A percentile compares a stretch with the other conserved stretches of the same genome.
phyloP scores from a whole-genome alignment of 2,329 filamentous ascomycete species.

The Ophiocordyceps australis region DNA sequence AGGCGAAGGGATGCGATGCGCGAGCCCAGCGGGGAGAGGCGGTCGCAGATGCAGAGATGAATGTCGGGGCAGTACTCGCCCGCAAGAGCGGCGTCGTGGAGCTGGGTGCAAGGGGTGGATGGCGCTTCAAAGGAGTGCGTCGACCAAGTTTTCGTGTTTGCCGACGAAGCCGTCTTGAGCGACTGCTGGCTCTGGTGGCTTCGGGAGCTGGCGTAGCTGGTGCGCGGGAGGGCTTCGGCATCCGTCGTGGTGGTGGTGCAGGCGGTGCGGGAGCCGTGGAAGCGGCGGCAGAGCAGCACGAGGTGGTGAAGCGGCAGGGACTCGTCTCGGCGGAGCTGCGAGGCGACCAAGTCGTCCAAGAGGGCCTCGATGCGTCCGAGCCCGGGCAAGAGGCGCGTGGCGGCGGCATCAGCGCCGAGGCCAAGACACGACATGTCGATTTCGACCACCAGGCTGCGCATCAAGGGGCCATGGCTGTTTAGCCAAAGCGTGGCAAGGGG shows the following conservation, averaged over 20 bases:
- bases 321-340: slow-evolving; percentile 6
- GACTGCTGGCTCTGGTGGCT: not conserved
- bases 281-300: slow-evolving; percentile 16
- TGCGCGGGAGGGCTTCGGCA: too few species aligned
- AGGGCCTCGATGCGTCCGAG: slow-evolving; percentile 8
- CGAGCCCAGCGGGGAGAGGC: slow-evolving; percentile 10
- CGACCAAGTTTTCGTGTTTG: not conserved
- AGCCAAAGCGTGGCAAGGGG: slow-evolving; percentile 17
- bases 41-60: slow-evolving; percentile 12
- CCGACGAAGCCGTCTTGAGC: not conserved
- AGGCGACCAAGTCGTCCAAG: slow-evolving; percentile 10
- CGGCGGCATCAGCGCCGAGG: slow-evolving; percentile 10
- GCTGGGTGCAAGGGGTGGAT: slow-evolving; percentile 1
- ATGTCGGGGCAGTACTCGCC: slow-evolving; percentile 13
- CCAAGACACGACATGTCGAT: slow-evolving; percentile 19
- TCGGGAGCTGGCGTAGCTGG: slow-evolving; percentile 1
- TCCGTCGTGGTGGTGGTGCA: not conserved
- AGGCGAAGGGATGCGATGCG: slow-evolving; percentile 14
- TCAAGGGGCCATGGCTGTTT: slow-evolving; percentile 14
- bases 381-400: slow-evolving; percentile 7
- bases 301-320: slow-evolving; percentile 10
- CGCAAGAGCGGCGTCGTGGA: not conserved
- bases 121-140: not conserved
- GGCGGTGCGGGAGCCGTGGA: slow-evolving; percentile 9
- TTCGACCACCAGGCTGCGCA: slow-evolving; percentile 18